phyloP scores from a whole-genome alignment of 108 stramenopile species.

The Nitzschia sp. region DNA sequence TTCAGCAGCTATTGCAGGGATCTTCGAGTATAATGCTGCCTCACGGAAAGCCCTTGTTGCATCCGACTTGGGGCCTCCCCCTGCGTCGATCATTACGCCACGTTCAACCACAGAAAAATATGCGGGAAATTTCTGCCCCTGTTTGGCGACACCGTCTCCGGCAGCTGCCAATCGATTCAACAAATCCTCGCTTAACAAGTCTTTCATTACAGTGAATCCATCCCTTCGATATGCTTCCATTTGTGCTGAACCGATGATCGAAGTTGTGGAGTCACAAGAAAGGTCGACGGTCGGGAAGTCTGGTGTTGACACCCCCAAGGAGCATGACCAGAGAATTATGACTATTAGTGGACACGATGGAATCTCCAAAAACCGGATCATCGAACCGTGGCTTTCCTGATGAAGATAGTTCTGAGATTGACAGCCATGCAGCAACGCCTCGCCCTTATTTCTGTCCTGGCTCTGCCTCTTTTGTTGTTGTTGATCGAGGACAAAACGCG shows the following conservation, averaged over 20 bases:
- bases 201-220: constrained; percentile 17
- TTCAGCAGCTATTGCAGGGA: constrained; percentile 24
- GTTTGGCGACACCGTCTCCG: neutral
- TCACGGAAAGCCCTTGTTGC: constrained; percentile 1
- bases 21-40: constrained; percentile 2
- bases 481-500: no score
- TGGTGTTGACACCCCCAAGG: no score
- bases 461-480: no score
- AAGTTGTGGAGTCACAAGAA: neutral
- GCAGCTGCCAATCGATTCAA: neutral
- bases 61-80: neutral
- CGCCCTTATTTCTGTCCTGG: no score
- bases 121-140: neutral
- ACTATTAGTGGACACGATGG: no score
- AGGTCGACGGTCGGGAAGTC: no score
- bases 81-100: constrained; percentile 4
- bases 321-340: no score
- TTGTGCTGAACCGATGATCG: neutral
- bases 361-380: no score
- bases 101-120: constrained; percentile 19
- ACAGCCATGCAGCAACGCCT: no score
- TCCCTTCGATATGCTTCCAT: constrained; percentile 12
- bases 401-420: no score
- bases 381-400: no score
- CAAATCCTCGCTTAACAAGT: neutral